Evolutionary conservation across 2,329 filamentous ascomycete species (phyloP).

Genomic region (Claviceps paspali): DNA sequence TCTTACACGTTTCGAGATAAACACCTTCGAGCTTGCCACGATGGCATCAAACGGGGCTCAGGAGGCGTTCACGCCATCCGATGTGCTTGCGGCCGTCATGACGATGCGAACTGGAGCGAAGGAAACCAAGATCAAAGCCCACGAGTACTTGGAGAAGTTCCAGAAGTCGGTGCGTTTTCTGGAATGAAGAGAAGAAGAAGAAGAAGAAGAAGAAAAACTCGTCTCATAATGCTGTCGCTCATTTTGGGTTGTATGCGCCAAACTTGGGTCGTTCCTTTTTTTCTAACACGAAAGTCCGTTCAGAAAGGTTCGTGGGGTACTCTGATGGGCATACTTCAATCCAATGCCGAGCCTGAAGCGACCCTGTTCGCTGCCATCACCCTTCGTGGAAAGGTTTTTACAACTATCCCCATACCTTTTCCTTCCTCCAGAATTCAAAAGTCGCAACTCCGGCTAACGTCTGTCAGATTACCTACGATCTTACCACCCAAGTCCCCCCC

Average conservation of each 20-base stretch:
- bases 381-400: constrained; percentile 79
- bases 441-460: too few species aligned
- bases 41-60: constrained; percentile 55
- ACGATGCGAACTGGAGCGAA: constrained; percentile 82
- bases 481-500: constrained; percentile 66
- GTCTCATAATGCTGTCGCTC: neutral
- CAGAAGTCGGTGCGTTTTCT: constrained; percentile 71
- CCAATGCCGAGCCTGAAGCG: constrained; percentile 64
- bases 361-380: constrained; percentile 95
- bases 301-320: constrained; percentile 84
- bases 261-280: too few species aligned
- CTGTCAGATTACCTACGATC: constrained; percentile 81
- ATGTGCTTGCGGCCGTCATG: constrained; percentile 71
- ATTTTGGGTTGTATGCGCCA: neutral
- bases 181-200: neutral
- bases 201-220: too few species aligned
- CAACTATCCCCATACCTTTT: neutral
- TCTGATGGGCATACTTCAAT: constrained; percentile 75
- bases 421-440: too few species aligned
- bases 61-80: constrained; percentile 58
- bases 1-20: too few species aligned
- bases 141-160: constrained; percentile 83
- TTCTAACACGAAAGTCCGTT: constrained; percentile 3
- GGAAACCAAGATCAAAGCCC: constrained; percentile 74
- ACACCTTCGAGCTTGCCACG: too few species aligned